A percentile compares a stretch with the other conserved stretches of the same genome.
Evolutionary conservation across 441 rosid species (phyloP).

Genomic region (Theobroma grandiflorum): DNA sequence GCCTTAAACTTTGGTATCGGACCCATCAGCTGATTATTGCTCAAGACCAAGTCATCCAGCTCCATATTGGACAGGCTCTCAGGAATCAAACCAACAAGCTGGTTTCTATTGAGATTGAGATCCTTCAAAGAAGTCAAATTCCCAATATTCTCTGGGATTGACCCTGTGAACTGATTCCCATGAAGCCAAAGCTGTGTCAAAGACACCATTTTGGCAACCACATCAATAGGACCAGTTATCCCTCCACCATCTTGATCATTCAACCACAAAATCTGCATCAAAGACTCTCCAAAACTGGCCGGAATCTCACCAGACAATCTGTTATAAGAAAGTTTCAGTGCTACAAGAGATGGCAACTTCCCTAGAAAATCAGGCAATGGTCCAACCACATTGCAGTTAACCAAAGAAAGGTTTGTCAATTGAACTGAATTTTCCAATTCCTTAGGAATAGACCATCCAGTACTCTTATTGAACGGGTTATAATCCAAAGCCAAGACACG

Average conservation of each 20-base stretch:
- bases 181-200: slow-evolving; percentile 64
- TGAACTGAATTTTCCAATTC: slow-evolving; percentile 48
- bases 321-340: slow-evolving; percentile 52
- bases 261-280: slow-evolving; percentile 57
- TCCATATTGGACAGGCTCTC: slow-evolving; percentile 51
- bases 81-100: slow-evolving; percentile 58
- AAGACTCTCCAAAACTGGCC: slow-evolving; percentile 45
- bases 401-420: slow-evolving; percentile 47
- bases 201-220: slow-evolving; percentile 49
- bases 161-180: slow-evolving; percentile 55
- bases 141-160: slow-evolving; percentile 55
- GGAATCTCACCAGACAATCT: slow-evolving; percentile 58
- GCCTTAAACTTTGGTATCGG: slow-evolving; percentile 55
- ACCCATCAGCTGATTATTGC: slow-evolving; percentile 57
- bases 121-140: slow-evolving; percentile 47
- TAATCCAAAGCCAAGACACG: slow-evolving; percentile 58
- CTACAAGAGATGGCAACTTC: slow-evolving; percentile 44
- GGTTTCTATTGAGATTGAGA: slow-evolving; percentile 55
- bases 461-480: slow-evolving; percentile 49
- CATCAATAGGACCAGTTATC: slow-evolving; percentile 53
- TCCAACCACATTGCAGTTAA: slow-evolving; percentile 50
- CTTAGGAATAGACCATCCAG: slow-evolving; percentile 61
- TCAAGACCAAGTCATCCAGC: slow-evolving; percentile 53
- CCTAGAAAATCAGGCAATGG: slow-evolving; percentile 57
- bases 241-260: slow-evolving; percentile 56